A percentile compares a stretch with the other conserved stretches of the same genome.
Evolutionary conservation across 2,329 filamentous ascomycete genomes (phyloP).

Genomic region (Leptographium lundbergii): DNA sequence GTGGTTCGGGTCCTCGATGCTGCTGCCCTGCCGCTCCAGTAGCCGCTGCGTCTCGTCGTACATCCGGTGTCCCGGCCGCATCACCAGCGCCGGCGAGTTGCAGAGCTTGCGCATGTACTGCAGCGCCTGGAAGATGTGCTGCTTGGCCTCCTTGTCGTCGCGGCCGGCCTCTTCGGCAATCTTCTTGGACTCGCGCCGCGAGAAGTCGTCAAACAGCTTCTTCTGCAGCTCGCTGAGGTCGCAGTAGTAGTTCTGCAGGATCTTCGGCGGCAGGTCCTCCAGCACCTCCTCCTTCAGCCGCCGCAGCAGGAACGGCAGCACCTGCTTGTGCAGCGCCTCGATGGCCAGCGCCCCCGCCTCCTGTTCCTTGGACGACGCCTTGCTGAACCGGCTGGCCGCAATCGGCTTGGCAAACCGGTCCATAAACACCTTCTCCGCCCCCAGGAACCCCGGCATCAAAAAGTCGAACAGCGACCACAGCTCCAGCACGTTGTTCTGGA

Average conservation of each 20-base stretch:
- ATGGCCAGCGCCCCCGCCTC: slow-evolving; percentile 93
- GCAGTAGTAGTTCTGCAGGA: slow-evolving; percentile 98
- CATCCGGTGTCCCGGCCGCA: slow-evolving; percentile 84
- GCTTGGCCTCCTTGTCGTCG: slow-evolving; percentile 85
- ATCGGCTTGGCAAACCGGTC: slow-evolving; percentile 94
- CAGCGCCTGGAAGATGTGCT: slow-evolving; percentile 96
- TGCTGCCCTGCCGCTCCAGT: slow-evolving; percentile 66
- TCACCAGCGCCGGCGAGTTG: slow-evolving; percentile 91
- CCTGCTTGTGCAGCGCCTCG: slow-evolving; percentile 97
- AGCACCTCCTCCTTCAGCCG: slow-evolving; percentile 96
- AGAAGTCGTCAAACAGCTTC: slow-evolving; percentile 93
- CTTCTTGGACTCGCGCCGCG: slow-evolving; percentile 82
- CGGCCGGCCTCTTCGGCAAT: slow-evolving; percentile 72
- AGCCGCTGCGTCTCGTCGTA: slow-evolving; percentile 80
- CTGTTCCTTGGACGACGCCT: slow-evolving; percentile 96
- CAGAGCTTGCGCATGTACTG: slow-evolving; percentile 99
- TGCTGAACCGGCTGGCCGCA: slow-evolving; percentile 85
- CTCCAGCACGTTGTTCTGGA: slow-evolving; percentile 95
- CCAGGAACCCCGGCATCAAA: slow-evolving; percentile 95
- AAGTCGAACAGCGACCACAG: slow-evolving; percentile 98
- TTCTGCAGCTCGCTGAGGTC: slow-evolving; percentile 90
- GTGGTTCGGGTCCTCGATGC: slow-evolving; percentile 72
- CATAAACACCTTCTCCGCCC: slow-evolving; percentile 87
- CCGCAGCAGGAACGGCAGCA: slow-evolving; percentile 87
- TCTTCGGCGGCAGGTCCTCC: slow-evolving; percentile 93